Evolutionary conservation across 2,329 filamentous ascomycete genomes (phyloP), one percentile per base, ranked within the genome.

Genomic region (Thelonectria discophora): DNA sequence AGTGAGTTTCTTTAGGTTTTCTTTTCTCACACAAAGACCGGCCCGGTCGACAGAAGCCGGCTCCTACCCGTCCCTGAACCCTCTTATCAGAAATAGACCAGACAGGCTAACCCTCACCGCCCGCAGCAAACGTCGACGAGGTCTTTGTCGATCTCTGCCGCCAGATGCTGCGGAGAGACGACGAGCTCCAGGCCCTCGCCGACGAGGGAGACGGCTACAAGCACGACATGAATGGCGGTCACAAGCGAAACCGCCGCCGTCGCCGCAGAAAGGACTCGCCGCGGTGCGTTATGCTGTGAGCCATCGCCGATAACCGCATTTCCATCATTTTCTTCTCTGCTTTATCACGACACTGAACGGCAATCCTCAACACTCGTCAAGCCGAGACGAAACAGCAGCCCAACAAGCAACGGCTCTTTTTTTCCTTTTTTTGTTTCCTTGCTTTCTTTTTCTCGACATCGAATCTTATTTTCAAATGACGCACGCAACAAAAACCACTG

Each of bases 61-160:
- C 49, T 17, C 52, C 53, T 46, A 58, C 50, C 27, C 42, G n/a
- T 39, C 52, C 55, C 46, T 11, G 3, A 9, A 58, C 62, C 57
- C 60, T 53, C 63, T 21, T 24, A 49, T 18, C 48, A n/a, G 43
- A 20, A 2, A 12, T n/a, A 3, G 13, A 12, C 17, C 17, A 9
- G 20, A 73, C 78, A 60, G 77, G 65, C 48, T 12, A 3, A 12
- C 11, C 20, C 24, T 4, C 24, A 4, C 24, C 24, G 4, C 39
- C 24, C 32, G n/a, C 63, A 87, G 84, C 90, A 65, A 97, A 97
- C 70, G 93, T 97, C 15, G 92, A 97, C 69, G 93, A 97, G 75
- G 92, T 94, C 48, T 97, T 97, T 77, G 80, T 92, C 67, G 91
- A 95, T 75, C 84, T 96, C 58, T 94, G 91, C 73, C 86, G 91